phyloP scores from a whole-genome alignment of 1,139 yeast genomes.

The Meyerozyma athensensis region DNA sequence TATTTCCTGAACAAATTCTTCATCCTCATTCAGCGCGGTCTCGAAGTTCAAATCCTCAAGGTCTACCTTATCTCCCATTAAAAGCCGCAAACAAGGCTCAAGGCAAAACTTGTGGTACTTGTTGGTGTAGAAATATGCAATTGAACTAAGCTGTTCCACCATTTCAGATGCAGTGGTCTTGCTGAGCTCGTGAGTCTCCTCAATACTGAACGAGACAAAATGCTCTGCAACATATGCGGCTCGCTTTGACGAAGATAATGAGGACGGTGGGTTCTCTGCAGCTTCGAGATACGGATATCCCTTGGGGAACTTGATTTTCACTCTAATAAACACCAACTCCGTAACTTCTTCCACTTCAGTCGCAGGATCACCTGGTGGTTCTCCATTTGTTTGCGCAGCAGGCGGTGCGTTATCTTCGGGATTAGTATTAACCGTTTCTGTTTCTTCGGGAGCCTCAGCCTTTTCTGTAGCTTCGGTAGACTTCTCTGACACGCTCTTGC shows the following conservation, averaged over 20 bases:
- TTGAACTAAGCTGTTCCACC: slow-evolving; percentile 45
- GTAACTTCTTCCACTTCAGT: slow-evolving; percentile 8
- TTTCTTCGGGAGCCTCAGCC: slow-evolving; percentile 1
- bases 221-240: slow-evolving; percentile 20
- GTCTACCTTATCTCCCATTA: slow-evolving; percentile 77
- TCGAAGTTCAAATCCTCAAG: slow-evolving; percentile 30
- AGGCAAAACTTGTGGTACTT: slow-evolving; percentile 61
- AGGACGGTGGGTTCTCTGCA: slow-evolving; percentile 29
- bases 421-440: slow-evolving; percentile 3
- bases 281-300: slow-evolving; percentile 60
- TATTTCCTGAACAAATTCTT: slow-evolving; percentile 25
- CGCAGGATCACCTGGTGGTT: neutral
- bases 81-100: slow-evolving; percentile 71
- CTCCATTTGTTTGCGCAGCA: neutral
- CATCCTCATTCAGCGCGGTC: slow-evolving; percentile 13
- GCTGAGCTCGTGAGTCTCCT: slow-evolving; percentile 69
- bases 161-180: slow-evolving; percentile 47
- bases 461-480: slow-evolving; percentile 3
- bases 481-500: slow-evolving; percentile 6
- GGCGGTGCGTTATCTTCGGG: slow-evolving; percentile 1
- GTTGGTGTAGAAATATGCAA: slow-evolving; percentile 54
- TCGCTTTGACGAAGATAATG: slow-evolving; percentile 12
- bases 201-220: slow-evolving; percentile 52
- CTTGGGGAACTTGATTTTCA: slow-evolving; percentile 63
- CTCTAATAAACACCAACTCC: slow-evolving; percentile 63